Conservation (phyloP, 177 flowering plant genomes). For the Vitis hybrid region DNA sequence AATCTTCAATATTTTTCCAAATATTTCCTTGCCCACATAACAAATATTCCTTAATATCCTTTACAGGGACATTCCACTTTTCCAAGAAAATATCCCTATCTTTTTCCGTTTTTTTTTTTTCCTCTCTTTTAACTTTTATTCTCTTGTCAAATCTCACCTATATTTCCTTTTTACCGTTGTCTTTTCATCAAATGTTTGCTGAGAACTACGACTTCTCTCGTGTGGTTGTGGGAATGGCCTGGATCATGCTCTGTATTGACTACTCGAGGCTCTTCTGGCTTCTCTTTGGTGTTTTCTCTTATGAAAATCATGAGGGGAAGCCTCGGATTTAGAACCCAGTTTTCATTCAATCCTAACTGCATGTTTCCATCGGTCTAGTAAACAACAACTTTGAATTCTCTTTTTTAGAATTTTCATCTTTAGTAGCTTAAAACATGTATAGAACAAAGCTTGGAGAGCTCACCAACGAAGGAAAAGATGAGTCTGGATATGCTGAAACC, state of each 20-base stretch:
- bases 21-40: not conserved
- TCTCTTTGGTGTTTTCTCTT: conserved; percentile 61
- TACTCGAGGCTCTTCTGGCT: conserved; percentile 79
- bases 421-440: conserved; percentile 19
- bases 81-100: not conserved
- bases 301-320: conserved; percentile 76
- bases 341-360: no score
- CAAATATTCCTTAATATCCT: not conserved
- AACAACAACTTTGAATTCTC: not conserved
- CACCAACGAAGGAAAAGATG: conserved; percentile 11
- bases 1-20: not conserved
- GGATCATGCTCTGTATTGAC: conserved; percentile 65
- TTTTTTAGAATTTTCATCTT: not conserved
- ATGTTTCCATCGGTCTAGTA: no score
- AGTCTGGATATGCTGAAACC: conserved; percentile 51
- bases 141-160: not conserved
- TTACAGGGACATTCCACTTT: not conserved
- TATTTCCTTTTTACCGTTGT: not conserved
- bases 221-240: conserved; percentile 48
- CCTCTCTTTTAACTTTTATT: not conserved
- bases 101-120: not conserved
- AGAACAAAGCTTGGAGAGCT: conserved; percentile 12
- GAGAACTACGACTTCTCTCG: conserved; percentile 37
- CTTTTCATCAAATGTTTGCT: conserved; percentile 28
- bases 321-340: conserved; percentile 39